phyloP scores from a whole-genome alignment of 257 asterid species.

The Ocimum tenuiflorum region DNA sequence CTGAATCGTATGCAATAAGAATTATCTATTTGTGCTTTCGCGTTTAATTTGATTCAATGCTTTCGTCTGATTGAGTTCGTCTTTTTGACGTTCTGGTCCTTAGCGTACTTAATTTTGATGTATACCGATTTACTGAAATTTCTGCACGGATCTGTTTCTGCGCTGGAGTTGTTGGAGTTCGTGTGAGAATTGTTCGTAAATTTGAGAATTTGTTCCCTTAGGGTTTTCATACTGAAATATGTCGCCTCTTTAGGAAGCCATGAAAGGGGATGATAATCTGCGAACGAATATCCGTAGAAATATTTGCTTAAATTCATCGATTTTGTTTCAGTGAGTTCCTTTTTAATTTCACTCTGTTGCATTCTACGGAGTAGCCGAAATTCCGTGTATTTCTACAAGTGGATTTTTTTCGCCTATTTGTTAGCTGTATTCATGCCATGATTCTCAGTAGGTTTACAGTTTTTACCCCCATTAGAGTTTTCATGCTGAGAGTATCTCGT shows the following conservation, averaged over 20 bases:
- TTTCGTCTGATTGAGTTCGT: not conserved
- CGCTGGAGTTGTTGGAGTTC: not conserved
- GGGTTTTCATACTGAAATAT: conserved; percentile 1
- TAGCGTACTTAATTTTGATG: not conserved
- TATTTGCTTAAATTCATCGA: not conserved
- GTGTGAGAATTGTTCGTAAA: not conserved
- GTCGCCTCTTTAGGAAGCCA: conserved; percentile 43
- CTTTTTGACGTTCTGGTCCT: not conserved
- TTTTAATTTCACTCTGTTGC: conserved; percentile 6
- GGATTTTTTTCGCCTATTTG: not conserved
- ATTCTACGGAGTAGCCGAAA: not conserved
- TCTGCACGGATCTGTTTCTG: not conserved
- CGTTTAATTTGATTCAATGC: not conserved
- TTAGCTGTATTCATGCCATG: not conserved
- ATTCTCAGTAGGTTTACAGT: not conserved
- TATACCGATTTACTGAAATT: not conserved
- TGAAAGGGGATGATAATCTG: conserved; percentile 55
- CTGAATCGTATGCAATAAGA: not conserved
- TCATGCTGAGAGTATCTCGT: conserved; percentile 3
- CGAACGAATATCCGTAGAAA: conserved; percentile 40
- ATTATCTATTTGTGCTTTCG: not conserved
- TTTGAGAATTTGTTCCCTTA: not conserved
- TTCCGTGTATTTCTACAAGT: not conserved
- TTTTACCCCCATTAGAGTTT: not conserved
- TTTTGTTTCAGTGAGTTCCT: not conserved